phyloP scores from a whole-genome alignment of 2,329 filamentous ascomycete genomes.

The Nigrograna mackinnonii region DNA sequence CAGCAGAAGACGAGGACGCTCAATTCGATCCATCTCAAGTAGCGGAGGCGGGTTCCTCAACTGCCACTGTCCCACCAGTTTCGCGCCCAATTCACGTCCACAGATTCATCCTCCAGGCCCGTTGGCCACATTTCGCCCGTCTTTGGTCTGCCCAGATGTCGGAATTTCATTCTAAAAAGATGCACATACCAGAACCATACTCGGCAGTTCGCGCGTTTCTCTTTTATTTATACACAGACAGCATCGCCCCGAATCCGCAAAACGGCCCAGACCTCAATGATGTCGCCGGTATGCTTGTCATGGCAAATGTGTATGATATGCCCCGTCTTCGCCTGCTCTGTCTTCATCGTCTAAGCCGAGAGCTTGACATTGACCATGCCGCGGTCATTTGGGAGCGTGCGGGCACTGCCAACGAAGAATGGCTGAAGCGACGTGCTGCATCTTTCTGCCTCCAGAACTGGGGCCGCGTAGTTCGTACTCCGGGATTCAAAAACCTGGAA shows the following conservation, averaged over 20 bases:
- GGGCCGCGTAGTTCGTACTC: constrained; percentile 89
- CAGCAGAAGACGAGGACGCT: constrained; percentile 77
- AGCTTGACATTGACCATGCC: constrained; percentile 92
- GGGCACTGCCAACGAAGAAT: constrained; percentile 86
- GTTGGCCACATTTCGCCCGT: constrained; percentile 95
- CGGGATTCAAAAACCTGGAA: constrained; percentile 81
- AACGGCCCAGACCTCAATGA: constrained; percentile 70
- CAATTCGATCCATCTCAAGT: constrained; percentile 68
- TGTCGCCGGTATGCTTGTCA: constrained; percentile 91
- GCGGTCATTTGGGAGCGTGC: constrained; percentile 97
- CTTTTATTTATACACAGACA: constrained; percentile 96
- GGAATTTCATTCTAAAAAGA: constrained; percentile 94
- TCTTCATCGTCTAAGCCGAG: constrained; percentile 84
- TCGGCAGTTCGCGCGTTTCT: constrained; percentile 92
- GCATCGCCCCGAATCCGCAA: constrained; percentile 59
- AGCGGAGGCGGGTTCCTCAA: constrained; percentile 23
- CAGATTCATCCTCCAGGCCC: constrained; percentile 88
- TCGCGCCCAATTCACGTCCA: constrained; percentile 92
- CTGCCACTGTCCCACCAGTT: constrained; percentile 43
- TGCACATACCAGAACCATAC: constrained; percentile 98
- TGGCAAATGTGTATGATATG: constrained; percentile 98
- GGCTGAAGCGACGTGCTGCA: constrained; percentile 87
- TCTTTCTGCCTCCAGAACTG: constrained; percentile 90
- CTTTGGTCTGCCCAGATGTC: constrained; percentile 94
- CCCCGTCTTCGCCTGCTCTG: constrained; percentile 88